phyloP scores from a whole-genome alignment of 345 rosid species.

The Brassica nigra region DNA sequence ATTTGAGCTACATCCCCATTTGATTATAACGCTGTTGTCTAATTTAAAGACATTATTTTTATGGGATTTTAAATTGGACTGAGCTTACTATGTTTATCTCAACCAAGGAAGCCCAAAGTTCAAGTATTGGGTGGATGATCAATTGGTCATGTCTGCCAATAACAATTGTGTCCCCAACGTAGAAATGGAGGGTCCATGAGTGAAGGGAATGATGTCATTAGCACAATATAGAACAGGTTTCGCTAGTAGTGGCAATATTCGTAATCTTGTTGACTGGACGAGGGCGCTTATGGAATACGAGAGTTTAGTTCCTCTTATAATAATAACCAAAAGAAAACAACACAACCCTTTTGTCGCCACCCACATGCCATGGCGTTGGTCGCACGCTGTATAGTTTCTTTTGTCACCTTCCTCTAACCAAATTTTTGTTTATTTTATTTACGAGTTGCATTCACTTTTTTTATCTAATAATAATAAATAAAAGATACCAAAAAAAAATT shows the following conservation, averaged over 20 bases:
- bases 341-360: background rate
- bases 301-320: background rate
- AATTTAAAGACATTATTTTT: too few species aligned
- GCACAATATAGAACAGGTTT: background rate
- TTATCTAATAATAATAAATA: background rate
- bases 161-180: background rate
- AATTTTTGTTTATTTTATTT: background rate
- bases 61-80: background rate
- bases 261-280: background rate
- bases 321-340: background rate
- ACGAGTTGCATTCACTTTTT: background rate
- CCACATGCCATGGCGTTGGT: slow-evolving; percentile 2
- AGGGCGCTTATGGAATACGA: background rate
- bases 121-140: background rate
- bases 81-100: background rate
- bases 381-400: background rate
- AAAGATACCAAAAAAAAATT: background rate
- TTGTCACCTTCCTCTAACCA: background rate
- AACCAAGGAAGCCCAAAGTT: background rate
- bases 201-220: too few species aligned
- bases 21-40: background rate
- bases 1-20: slow-evolving; percentile 18
- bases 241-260: background rate
- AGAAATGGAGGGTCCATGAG: background rate
- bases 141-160: background rate